These are phyloP conservation scores for Cymbidium sinense DNA, from an alignment of 106 monocot species.

Conservation along the genomic window DNA sequence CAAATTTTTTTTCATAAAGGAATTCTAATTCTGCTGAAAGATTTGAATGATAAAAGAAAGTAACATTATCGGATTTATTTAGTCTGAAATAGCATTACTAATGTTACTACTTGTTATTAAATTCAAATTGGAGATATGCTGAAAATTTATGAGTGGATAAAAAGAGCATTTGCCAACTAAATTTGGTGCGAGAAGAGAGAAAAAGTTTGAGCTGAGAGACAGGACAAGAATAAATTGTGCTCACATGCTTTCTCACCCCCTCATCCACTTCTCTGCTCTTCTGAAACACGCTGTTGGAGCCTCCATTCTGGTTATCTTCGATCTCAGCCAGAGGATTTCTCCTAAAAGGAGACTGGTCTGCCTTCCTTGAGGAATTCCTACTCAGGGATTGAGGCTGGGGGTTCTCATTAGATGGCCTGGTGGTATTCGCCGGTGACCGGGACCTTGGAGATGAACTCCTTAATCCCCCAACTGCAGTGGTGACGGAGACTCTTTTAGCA, in stretches of 20 bases:
- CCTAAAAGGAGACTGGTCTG: conserved; percentile 65
- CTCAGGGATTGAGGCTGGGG: conserved; percentile 47
- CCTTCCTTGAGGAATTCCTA: conserved; percentile 76
- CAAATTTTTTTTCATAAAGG: too few relatives aligned
- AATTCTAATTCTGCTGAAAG: too few relatives aligned
- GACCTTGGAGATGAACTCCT: conserved; percentile 42
- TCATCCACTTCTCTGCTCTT: conserved; percentile 18
- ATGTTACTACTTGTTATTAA: too few relatives aligned
- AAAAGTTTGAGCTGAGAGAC: not conserved
- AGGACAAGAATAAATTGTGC: conserved; percentile 3
- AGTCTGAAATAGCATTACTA: too few relatives aligned
- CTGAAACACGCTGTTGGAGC: conserved; percentile 12
- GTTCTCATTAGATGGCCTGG: conserved; percentile 42
- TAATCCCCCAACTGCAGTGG: not conserved
- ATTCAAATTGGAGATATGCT: too few relatives aligned
- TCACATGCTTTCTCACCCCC: conserved; percentile 3
- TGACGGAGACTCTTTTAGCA: conserved; percentile 3
- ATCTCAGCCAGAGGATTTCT: conserved; percentile 84
- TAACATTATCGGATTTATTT: too few relatives aligned
- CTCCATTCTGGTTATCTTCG: conserved; percentile 40
- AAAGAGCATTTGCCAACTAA: too few relatives aligned
- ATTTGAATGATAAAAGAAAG: too few relatives aligned
- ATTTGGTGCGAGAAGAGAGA: not conserved
- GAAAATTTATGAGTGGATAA: too few relatives aligned
- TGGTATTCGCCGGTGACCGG: conserved; percentile 34